Conservation (phyloP, 2,329 filamentous ascomycete species). For the Pseudophaeomoniella oleicola region DNA sequence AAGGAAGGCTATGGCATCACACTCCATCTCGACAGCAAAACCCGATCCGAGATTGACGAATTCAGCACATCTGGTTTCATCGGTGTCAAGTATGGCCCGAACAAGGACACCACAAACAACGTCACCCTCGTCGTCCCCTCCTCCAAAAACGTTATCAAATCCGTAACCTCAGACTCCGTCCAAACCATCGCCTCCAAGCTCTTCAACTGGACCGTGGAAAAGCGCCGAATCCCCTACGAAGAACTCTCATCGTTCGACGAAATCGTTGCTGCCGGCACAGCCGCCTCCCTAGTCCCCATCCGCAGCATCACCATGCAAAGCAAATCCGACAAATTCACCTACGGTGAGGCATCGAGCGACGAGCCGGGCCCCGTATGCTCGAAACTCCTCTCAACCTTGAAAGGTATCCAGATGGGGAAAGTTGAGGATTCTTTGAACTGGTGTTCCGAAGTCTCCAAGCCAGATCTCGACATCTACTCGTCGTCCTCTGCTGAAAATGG, state of each 20-base stretch:
- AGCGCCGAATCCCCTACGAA: slow-evolving; percentile 46
- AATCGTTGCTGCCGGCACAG: slow-evolving; percentile 83
- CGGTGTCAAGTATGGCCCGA: slow-evolving; percentile 51
- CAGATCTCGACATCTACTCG: slow-evolving; percentile 1
- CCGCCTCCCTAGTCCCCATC: slow-evolving; percentile 81
- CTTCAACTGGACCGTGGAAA: slow-evolving; percentile 76
- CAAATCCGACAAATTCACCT: slow-evolving; percentile 40
- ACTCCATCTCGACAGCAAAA: slow-evolving; percentile 77
- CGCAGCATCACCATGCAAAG: slow-evolving; percentile 68
- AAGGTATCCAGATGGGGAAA: slow-evolving; percentile 75
- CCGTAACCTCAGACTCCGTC: slow-evolving; percentile 67
- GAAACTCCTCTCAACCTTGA: slow-evolving; percentile 59
- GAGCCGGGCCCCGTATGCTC: slow-evolving; percentile 61
- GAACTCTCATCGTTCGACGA: slow-evolving; percentile 54
- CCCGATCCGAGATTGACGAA: slow-evolving; percentile 77
- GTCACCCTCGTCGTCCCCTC: slow-evolving; percentile 75
- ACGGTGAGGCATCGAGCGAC: slow-evolving; percentile 36
- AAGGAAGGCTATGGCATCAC: slow-evolving; percentile 82
- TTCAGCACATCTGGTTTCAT: slow-evolving; percentile 93
- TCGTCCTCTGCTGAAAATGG: not conserved
- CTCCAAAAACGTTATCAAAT: slow-evolving; percentile 75
- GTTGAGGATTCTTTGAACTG: slow-evolving; percentile 64
- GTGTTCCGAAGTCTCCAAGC: slow-evolving; percentile 31
- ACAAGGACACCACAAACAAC: slow-evolving; percentile 24
- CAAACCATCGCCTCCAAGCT: slow-evolving; percentile 54